Conservation (phyloP, 176 grass and related monocot genomes). For the Oryza glumipatula region DNA sequence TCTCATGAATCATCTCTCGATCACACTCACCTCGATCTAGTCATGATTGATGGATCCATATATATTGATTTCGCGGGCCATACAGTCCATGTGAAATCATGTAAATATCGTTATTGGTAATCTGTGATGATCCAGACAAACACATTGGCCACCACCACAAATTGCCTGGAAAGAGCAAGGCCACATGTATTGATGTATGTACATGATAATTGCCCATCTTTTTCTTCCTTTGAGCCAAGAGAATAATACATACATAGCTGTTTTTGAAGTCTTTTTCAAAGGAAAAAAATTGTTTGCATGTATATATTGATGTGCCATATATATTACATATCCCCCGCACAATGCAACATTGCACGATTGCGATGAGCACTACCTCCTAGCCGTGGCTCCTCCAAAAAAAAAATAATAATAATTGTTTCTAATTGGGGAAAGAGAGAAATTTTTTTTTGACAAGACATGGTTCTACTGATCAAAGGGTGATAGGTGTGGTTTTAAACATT, state of each 20-base stretch:
- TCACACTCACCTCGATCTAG: too few species aligned
- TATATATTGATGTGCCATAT: too few species aligned
- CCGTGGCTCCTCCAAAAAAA: background rate
- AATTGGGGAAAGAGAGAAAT: too few species aligned
- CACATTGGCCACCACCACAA: background rate
- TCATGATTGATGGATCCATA: too few species aligned
- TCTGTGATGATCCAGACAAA: background rate
- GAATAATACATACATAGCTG: background rate
- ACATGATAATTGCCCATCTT: background rate
- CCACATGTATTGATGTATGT: constrained; percentile 8
- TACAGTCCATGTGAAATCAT: background rate
- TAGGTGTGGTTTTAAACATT: too few species aligned
- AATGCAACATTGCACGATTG: background rate
- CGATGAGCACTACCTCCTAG: background rate
- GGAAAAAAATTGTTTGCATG: too few species aligned
- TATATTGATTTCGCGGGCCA: too few species aligned
- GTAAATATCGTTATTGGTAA: background rate
- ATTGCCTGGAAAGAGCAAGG: background rate
- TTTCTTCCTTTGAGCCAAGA: background rate
- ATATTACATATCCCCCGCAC: too few species aligned
- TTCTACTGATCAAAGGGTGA: too few species aligned
- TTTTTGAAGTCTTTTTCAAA: background rate
- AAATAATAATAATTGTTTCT: background rate
- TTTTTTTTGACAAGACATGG: too few species aligned
- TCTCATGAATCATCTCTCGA: too few species aligned